Conservation (phyloP, 768 basidiomycete species). For the Lactarius akahatsu region DNA sequence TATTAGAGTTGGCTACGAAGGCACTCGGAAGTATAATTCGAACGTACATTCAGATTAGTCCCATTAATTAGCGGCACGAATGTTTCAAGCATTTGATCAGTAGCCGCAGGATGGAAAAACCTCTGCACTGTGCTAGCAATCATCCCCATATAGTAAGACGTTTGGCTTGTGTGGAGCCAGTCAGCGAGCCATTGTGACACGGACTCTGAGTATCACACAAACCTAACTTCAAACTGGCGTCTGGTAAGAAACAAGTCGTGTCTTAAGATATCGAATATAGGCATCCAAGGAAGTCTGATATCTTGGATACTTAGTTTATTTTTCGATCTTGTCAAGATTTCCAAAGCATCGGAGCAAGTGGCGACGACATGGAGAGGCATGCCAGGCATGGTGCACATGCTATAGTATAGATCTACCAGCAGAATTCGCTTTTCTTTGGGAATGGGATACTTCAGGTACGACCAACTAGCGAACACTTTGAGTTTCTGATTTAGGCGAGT, state of each 20-base stretch:
- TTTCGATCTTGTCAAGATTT: conserved; percentile 59
- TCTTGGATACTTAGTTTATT: conserved; percentile 76
- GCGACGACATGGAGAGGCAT: conserved; percentile 70
- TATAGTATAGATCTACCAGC: conserved; percentile 76
- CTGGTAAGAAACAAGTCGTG: conserved; percentile 75
- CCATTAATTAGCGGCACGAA: conserved; percentile 81
- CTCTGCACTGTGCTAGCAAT: conserved; percentile 65
- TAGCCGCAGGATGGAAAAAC: conserved; percentile 88
- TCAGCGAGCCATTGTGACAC: not conserved
- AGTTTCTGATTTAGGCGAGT: conserved; percentile 26
- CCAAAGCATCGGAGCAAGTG: conserved; percentile 62
- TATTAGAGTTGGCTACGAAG: not conserved
- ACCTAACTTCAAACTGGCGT: conserved; percentile 79
- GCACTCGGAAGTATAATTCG: conserved; percentile 1
- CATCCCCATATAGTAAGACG: conserved; percentile 76
- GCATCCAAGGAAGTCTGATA: conserved; percentile 79
- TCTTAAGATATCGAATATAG: conserved; percentile 67
- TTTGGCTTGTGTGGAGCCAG: conserved; percentile 47
- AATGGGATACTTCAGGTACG: conserved; percentile 82
- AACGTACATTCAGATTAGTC: conserved; percentile 66
- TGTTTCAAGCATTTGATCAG: conserved; percentile 83
- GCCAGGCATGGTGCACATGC: conserved; percentile 72
- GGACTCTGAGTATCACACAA: conserved; percentile 32
- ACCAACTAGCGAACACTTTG: conserved; percentile 53
- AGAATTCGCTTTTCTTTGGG: conserved; percentile 73